Evolutionary conservation across 495 filamentous ascomycete genomes (phyloP), one percentile per base, ranked within the genome.

Genomic region (Trichoderma gamsii): DNA sequence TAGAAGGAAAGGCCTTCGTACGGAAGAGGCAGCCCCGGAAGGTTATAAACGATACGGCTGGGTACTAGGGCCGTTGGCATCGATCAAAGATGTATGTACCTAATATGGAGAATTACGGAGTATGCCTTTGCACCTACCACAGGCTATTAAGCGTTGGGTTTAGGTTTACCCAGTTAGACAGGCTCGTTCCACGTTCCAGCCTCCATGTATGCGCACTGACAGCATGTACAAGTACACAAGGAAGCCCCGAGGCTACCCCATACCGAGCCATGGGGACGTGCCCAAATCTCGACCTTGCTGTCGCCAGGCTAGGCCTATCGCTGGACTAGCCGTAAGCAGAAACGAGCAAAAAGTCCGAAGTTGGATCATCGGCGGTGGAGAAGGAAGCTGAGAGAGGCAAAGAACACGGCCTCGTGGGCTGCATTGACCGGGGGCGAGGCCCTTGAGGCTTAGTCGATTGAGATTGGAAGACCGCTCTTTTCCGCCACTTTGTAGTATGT

Each of bases 331-430:
- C 35, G 35, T 25, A 25, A 56, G 56, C 25, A 23, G 21, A 7
- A 52, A 52, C 49, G 18, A 61, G 56, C 56, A 18, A 61, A 27
- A 61, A 29, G 56, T 23, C 56, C 56, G 56, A 32, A 18, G 23
- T 25, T 32, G 23, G 56, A 13, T 23, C 56, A 1, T 61, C 56
- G 25, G 56, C 25, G 25, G 56, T 61, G 56, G 56, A 32, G 56
- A 61, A 32, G 56, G 12, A 32, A 32, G 56, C 56, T 61, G 27
- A 61, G 56, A 61, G 56, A 61, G 56, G 25, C 56, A 27, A 61
- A 21, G 56, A 32, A 16, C 27, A 32, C n/a, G 27, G 25, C 9
- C 56, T 32, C 56, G 21, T 52, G 49, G 49, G 0, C 27, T 61
- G 56, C 56, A 29, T 8, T 11, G 56, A 32, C 56, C 27, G 56